Conservation (phyloP, 2,329 filamentous ascomycete species). For the Penicillium hordei region DNA sequence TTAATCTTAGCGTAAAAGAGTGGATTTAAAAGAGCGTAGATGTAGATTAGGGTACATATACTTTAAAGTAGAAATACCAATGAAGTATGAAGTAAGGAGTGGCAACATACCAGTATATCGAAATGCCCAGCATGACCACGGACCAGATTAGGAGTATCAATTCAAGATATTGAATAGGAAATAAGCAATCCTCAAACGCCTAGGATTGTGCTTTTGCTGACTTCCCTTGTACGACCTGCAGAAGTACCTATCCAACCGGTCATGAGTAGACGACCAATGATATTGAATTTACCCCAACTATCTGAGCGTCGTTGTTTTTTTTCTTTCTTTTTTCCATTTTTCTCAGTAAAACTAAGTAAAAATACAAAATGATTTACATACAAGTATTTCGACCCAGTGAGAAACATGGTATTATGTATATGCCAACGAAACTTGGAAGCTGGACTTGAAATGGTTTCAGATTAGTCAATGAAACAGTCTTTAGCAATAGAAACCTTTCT, state of each 20-base stretch:
- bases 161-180: neutral
- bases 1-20: neutral
- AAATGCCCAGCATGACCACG: neutral
- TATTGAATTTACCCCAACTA: neutral
- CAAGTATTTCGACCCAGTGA: neutral
- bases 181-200: neutral
- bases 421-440: neutral
- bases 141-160: neutral
- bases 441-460: constrained; percentile 5
- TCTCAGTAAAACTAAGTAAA: no score
- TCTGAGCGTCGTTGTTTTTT: no score
- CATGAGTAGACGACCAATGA: constrained; percentile 2
- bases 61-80: neutral
- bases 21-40: neutral
- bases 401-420: neutral
- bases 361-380: no score
- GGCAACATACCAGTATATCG: neutral
- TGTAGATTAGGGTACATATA: neutral
- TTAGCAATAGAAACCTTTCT: neutral
- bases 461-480: constrained; percentile 2
- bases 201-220: constrained; percentile 14
- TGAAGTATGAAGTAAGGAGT: neutral
- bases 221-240: constrained; percentile 20
- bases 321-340: no score
- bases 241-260: constrained; percentile 11